Conservation (phyloP, 2,329 filamentous ascomycete genomes). For the Exophiala bonariae region DNA sequence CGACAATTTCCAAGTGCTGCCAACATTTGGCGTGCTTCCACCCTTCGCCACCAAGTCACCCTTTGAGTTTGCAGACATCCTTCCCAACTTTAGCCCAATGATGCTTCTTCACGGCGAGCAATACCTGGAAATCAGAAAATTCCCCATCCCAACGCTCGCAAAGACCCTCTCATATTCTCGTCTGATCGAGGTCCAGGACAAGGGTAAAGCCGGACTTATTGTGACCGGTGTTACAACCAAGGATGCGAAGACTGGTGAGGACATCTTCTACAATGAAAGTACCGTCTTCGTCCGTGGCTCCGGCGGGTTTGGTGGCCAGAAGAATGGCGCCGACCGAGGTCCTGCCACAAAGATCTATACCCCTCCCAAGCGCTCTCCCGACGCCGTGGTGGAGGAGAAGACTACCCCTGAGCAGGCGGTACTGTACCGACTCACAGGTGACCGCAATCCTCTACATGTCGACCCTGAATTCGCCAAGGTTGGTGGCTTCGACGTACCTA, state of each 20-base stretch:
- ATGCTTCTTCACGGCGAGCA: constrained; percentile 99
- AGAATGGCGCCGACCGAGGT: constrained; percentile 75
- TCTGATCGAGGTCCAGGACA: constrained; percentile 93
- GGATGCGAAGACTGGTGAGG: constrained; percentile 80
- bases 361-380: constrained; percentile 73
- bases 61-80: constrained; percentile 76
- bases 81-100: constrained; percentile 96
- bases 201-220: constrained; percentile 84
- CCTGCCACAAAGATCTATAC: constrained; percentile 77
- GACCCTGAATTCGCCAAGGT: constrained; percentile 93
- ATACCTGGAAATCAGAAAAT: constrained; percentile 91
- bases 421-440: constrained; percentile 87
- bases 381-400: constrained; percentile 79
- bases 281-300: constrained; percentile 90
- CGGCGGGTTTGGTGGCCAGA: constrained; percentile 84
- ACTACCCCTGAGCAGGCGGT: constrained; percentile 91
- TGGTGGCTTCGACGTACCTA: constrained; percentile 90
- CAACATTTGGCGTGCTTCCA: constrained; percentile 87
- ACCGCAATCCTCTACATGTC: constrained; percentile 95
- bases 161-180: constrained; percentile 26
- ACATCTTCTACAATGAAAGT: constrained; percentile 94
- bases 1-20: constrained; percentile 90
- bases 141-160: constrained; percentile 69
- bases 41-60: constrained; percentile 80
- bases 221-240: constrained; percentile 79